Conservation (phyloP, 2,329 filamentous ascomycete genomes). For the Venturia asperata region DNA sequence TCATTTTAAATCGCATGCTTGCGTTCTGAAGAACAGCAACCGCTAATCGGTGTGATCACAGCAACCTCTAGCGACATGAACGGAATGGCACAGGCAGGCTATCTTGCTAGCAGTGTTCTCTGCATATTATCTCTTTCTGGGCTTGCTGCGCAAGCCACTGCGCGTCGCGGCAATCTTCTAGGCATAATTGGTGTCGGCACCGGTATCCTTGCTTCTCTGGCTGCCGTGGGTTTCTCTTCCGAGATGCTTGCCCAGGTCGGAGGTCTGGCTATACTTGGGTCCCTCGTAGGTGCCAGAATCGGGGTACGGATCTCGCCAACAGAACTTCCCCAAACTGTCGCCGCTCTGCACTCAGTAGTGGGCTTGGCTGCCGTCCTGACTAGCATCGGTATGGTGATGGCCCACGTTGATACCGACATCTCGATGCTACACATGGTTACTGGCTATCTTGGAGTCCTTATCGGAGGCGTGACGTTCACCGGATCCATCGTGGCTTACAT, state of each 20-base stretch:
- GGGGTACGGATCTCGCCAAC: conserved; percentile 83
- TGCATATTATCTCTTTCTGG: conserved; percentile 81
- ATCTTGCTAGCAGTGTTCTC: conserved; percentile 74
- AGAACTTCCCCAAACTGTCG: conserved; percentile 81
- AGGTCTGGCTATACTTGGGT: conserved; percentile 65
- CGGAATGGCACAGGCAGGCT: conserved; percentile 79
- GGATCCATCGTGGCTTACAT: conserved; percentile 84
- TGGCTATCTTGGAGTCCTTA: conserved; percentile 78
- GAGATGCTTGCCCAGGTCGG: conserved; percentile 75
- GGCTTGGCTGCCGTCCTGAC: conserved; percentile 83
- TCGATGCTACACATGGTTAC: conserved; percentile 78
- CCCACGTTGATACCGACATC: conserved; percentile 56
- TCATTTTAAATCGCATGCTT: neutral
- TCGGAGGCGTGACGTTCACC: conserved; percentile 82
- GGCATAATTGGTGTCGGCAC: conserved; percentile 79
- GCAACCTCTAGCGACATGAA: conserved; percentile 68
- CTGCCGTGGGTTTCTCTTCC: conserved; percentile 71
- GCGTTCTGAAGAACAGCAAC: too few species aligned
- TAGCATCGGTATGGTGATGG: conserved; percentile 79
- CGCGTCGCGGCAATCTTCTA: conserved; percentile 75
- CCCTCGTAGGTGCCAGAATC: conserved; percentile 64
- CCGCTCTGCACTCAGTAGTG: conserved; percentile 82
- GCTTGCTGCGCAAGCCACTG: conserved; percentile 73
- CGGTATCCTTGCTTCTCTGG: conserved; percentile 74
- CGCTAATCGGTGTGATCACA: neutral